A percentile compares a stretch with the other conserved stretches of the same genome.
phyloP scores from a whole-genome alignment of 2,329 filamentous ascomycete genomes.

The Apiospora pterosperma region DNA sequence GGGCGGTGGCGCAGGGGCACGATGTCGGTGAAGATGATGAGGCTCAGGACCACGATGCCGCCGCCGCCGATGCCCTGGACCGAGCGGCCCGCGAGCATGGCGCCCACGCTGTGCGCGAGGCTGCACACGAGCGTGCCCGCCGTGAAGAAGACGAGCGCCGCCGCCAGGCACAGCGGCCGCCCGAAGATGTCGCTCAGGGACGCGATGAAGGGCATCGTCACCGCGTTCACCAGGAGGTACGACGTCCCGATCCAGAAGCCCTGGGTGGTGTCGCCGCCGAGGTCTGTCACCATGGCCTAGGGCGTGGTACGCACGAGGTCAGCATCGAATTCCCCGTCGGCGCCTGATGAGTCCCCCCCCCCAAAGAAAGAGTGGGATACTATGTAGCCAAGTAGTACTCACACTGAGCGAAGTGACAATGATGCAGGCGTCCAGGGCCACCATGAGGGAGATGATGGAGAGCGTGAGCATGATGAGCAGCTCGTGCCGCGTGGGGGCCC shows the following conservation, averaged over 20 bases:
- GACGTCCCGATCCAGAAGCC: conserved; percentile 27
- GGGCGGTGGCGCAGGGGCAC: conserved; percentile 35
- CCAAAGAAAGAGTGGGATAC: neutral
- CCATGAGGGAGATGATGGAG: conserved; percentile 17
- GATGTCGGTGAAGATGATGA: conserved; percentile 36
- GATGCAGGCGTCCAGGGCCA: conserved; percentile 17
- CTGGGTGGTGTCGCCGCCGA: conserved; percentile 20
- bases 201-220: conserved; percentile 26
- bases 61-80: conserved; percentile 35
- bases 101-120: conserved; percentile 24
- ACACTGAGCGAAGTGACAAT: conserved; percentile 17
- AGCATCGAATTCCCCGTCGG: neutral
- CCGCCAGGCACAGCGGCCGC: conserved; percentile 24
- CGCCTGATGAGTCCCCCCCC: too few species aligned
- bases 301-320: too few species aligned
- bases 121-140: conserved; percentile 35
- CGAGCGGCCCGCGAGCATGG: conserved; percentile 30
- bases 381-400: too few species aligned
- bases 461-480: conserved; percentile 17
- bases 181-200: conserved; percentile 30
- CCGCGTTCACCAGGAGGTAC: conserved; percentile 22
- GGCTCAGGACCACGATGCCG: conserved; percentile 32
- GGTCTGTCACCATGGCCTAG: conserved; percentile 22
- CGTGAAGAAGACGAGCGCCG: conserved; percentile 34
- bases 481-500: conserved; percentile 16